phyloP scores from a whole-genome alignment of 225 moss, liverwort and hornwort genomes.

The Takakia lepidozioides region DNA sequence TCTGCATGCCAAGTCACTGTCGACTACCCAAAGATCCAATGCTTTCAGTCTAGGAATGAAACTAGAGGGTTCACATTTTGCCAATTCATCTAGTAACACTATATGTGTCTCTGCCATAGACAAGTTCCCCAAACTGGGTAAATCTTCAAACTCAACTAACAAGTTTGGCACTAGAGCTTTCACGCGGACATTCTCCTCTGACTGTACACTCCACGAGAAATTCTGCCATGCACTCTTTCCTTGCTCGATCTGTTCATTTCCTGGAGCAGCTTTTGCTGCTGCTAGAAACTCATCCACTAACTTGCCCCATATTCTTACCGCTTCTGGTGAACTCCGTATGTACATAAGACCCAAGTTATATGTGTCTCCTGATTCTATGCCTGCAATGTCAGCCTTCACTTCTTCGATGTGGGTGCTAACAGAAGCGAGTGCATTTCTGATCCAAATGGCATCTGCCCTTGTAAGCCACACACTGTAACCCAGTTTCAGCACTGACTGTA shows the following conservation, averaged over 20 bases:
- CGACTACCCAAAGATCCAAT: constrained; percentile 40
- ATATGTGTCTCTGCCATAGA: constrained; percentile 19
- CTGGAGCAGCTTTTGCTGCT: constrained; percentile 14
- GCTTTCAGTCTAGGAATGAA: constrained; percentile 29
- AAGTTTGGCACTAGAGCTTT: constrained; percentile 24
- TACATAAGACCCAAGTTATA: constrained; percentile 60
- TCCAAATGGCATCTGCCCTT: constrained; percentile 79
- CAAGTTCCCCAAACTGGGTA: constrained; percentile 8
- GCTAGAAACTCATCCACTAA: constrained; percentile 35
- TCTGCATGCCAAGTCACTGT: constrained; percentile 51
- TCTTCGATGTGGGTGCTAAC: background rate
- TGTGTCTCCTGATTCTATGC: constrained; percentile 30
- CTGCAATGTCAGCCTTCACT: constrained; percentile 26
- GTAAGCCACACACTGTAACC: constrained; percentile 74
- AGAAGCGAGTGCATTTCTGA: constrained; percentile 35
- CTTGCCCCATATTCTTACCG: constrained; percentile 34
- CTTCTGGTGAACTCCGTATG: constrained; percentile 37
- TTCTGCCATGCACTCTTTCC: constrained; percentile 32
- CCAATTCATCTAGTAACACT: constrained; percentile 44
- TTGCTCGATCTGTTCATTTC: constrained; percentile 5
- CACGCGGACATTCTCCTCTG: constrained; percentile 25
- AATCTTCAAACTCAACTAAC: constrained; percentile 32
- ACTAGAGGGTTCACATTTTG: constrained; percentile 14
- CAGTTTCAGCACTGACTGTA: constrained; percentile 40
- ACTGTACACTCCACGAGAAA: constrained; percentile 37